These are phyloP conservation scores for Stygiomarasmius scandens DNA, from an alignment of 1,284 basidiomycete species.

Conservation along the genomic window DNA sequence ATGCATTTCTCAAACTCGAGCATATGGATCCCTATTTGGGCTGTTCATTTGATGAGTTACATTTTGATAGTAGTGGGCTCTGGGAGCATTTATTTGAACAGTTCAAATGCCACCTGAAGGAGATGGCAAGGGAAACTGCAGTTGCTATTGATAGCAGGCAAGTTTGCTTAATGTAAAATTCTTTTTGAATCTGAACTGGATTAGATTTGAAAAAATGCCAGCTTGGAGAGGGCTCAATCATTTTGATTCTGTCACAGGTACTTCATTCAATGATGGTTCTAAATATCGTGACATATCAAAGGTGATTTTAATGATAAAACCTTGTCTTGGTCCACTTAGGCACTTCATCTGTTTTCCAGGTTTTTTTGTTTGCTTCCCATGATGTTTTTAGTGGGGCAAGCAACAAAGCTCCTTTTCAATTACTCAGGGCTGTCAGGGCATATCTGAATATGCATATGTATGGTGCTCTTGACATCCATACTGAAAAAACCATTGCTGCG, in stretches of 20 bases:
- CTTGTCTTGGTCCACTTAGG: no score
- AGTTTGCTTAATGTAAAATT: neutral
- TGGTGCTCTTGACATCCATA: neutral
- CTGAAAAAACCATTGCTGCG: neutral
- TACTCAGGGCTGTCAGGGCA: neutral
- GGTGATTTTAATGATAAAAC: no score
- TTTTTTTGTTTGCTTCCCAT: constrained; percentile 1
- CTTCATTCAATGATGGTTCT: constrained; percentile 35
- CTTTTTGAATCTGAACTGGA: neutral
- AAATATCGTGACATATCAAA: neutral
- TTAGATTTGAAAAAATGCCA: constrained; percentile 30
- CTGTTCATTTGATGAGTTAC: constrained; percentile 39
- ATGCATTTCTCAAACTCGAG: constrained; percentile 34
- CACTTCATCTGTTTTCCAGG: no score
- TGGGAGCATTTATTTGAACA: constrained; percentile 33
- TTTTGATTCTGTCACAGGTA: constrained; percentile 30
- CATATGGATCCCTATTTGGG: constrained; percentile 32
- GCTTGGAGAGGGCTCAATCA: constrained; percentile 38
- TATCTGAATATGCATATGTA: constrained; percentile 7
- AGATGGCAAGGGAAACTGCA: neutral
- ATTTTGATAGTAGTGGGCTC: constrained; percentile 35
- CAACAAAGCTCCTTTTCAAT: constrained; percentile 1
- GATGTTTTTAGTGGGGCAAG: neutral
- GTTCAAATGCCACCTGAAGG: constrained; percentile 19
- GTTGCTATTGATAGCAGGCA: neutral